Evolutionary conservation across 257 asterid species (phyloP).

Genomic region (Paraleonurus japonicus): DNA sequence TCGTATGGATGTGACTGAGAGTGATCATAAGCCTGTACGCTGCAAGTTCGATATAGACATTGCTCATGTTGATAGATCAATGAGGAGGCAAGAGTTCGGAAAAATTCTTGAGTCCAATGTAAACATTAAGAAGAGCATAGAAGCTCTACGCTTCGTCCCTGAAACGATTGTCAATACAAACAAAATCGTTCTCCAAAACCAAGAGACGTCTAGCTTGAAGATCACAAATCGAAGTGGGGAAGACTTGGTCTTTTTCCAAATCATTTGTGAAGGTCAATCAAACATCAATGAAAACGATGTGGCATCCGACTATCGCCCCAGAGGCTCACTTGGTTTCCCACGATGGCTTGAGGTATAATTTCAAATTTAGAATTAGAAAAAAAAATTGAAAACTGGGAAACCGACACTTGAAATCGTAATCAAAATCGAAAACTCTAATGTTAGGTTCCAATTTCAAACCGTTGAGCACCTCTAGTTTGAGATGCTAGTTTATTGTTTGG

Average conservation of each 20-base stretch:
- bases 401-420: too few species aligned
- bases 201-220: conserved; percentile 58
- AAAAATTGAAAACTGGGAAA: too few species aligned
- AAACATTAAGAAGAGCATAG: conserved; percentile 39
- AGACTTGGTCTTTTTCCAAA: conserved; percentile 59
- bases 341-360: conserved; percentile 99
- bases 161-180: conserved; percentile 54
- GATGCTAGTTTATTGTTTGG: not conserved
- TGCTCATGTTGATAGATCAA: conserved; percentile 73
- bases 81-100: conserved; percentile 79
- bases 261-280: conserved; percentile 79
- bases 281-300: conserved; percentile 47
- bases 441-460: too few species aligned
- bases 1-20: conserved; percentile 89
- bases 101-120: conserved; percentile 49
- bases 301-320: conserved; percentile 47
- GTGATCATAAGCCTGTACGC: conserved; percentile 95
- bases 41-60: conserved; percentile 82
- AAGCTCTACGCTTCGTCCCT: conserved; percentile 64
- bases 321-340: conserved; percentile 82
- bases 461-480: too few species aligned
- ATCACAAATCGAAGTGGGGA: conserved; percentile 69
- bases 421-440: too few species aligned
- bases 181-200: conserved; percentile 61
- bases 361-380: too few species aligned